A percentile compares a stretch with the other conserved stretches of the same genome.
Evolutionary conservation across 164 flowering plant genomes (phyloP).

Genomic region (Vitis rupestris): DNA sequence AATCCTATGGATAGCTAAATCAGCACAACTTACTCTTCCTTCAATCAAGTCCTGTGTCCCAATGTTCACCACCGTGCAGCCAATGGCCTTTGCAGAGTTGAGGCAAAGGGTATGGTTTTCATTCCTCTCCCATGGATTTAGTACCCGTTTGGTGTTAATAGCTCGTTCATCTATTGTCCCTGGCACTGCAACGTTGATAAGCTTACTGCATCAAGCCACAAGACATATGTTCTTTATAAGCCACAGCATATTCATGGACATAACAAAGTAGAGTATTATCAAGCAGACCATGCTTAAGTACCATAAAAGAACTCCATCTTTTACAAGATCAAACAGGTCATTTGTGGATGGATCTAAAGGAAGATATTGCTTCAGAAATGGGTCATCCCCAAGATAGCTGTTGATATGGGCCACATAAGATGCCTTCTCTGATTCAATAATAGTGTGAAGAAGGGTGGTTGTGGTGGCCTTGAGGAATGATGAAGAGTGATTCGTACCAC

Average conservation of each 20-base stretch:
- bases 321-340: constrained; percentile 73
- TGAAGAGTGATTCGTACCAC: constrained; percentile 53
- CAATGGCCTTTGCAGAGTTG: constrained; percentile 95
- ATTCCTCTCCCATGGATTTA: constrained; percentile 97
- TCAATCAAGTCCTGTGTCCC: constrained; percentile 91
- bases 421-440: constrained; percentile 76
- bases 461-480: constrained; percentile 79
- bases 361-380: constrained; percentile 72
- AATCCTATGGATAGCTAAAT: background rate
- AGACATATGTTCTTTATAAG: background rate
- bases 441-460: constrained; percentile 77
- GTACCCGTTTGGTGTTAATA: constrained; percentile 73
- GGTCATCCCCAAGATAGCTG: constrained; percentile 79
- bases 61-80: constrained; percentile 95
- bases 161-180: constrained; percentile 95
- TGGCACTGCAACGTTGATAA: constrained; percentile 94
- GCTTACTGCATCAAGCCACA: constrained; percentile 58
- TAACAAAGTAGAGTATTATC: constrained; percentile 4
- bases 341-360: constrained; percentile 70
- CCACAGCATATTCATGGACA: background rate
- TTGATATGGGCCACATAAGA: constrained; percentile 87
- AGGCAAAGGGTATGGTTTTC: constrained; percentile 95
- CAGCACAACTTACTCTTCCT: constrained; percentile 67
- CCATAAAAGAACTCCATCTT: constrained; percentile 96
- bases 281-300: constrained; percentile 22